phyloP scores from a whole-genome alignment of 2,329 filamentous ascomycete species.

The Tricladium varicosporioides region DNA sequence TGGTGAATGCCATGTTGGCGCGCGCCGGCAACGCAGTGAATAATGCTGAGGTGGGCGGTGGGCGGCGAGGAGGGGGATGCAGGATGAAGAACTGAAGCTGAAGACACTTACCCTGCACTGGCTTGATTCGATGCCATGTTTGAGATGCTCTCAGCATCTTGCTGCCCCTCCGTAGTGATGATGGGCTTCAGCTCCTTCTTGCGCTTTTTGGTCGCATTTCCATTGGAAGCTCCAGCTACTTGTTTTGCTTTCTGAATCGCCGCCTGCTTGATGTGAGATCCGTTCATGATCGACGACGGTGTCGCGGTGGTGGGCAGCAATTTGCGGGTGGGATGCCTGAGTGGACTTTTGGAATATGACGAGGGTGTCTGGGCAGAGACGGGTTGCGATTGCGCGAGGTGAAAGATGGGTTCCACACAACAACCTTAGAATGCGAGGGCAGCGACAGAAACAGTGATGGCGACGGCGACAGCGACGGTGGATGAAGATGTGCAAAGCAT shows the following conservation, averaged over 20 bases:
- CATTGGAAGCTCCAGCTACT: slow-evolving; percentile 45
- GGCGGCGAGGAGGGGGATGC: neutral
- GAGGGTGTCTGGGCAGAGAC: neutral
- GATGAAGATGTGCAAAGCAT: no score
- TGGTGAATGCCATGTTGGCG: neutral
- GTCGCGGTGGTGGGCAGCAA: neutral
- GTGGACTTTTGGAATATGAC: neutral
- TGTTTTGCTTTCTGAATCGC: slow-evolving; percentile 61
- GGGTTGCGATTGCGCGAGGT: neutral
- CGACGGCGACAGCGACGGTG: no score
- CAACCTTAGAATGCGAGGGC: no score
- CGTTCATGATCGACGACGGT: slow-evolving; percentile 29
- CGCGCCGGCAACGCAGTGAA: neutral
- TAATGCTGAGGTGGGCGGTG: slow-evolving; percentile 30
- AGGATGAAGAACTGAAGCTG: slow-evolving; percentile 5
- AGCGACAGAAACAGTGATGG: no score
- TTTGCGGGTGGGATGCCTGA: neutral
- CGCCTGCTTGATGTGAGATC: slow-evolving; percentile 33
- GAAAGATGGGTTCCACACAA: neutral
- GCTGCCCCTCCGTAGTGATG: slow-evolving; percentile 52
- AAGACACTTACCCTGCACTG: slow-evolving; percentile 35
- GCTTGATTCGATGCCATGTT: slow-evolving; percentile 32
- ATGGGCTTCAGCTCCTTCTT: slow-evolving; percentile 61
- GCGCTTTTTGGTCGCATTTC: slow-evolving; percentile 54
- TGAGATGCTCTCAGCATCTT: slow-evolving; percentile 30